Base-by-base conservation (phyloP, 2,329 filamentous ascomycete genomes). In the Cladosporium oxysporum region DNA sequence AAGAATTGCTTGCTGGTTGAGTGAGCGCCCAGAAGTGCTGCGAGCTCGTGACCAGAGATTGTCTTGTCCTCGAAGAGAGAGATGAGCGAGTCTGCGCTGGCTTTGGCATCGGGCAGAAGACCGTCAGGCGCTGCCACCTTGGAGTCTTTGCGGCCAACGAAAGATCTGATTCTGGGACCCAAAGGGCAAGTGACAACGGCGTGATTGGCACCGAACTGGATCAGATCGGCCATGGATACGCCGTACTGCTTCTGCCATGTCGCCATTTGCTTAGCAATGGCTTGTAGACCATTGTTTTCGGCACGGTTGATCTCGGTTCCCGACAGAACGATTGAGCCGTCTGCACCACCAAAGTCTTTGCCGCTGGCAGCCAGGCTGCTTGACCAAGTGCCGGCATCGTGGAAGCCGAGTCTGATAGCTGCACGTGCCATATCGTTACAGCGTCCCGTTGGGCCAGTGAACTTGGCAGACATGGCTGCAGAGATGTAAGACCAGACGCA, bases 401-500 rank as follows among this genome's bases (percentile, higher is more conserved):
- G 82, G 71, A 83, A 84, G 11, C 80, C 80, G 6, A 79, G 74
- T 18, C 82, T 79, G 66, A 83, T 79, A 21, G 81, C 81, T 5
- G 74, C 78, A n/a, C 81, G 78, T 0, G 80, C 81, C 18, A 77
- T 66, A 12, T 75, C 73, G 55, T 78, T 80, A 72, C 81, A 83
- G 1, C 79, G 75, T 21, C 74, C 74, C 3, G 64, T 63, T 3
- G 33, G 31, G 10, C 61, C 61, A 18, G 50, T 55, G 50, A 63
- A 63, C 16, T 31, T 55, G 1, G 33, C 31, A 28, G 71, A 74
- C 73, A 83, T 76, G 18, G 79, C 75, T 11, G 70, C 66, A 44
- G 76, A 75, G 57, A 83, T 72, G 59, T 79, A 75, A 35, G 72
- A 76, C 81, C 81, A 83, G 59, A 80, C 71, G 64, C 81, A 83